Base-by-base conservation (phyloP, 1,139 yeast species). In the Taiozyma onychis region DNA sequence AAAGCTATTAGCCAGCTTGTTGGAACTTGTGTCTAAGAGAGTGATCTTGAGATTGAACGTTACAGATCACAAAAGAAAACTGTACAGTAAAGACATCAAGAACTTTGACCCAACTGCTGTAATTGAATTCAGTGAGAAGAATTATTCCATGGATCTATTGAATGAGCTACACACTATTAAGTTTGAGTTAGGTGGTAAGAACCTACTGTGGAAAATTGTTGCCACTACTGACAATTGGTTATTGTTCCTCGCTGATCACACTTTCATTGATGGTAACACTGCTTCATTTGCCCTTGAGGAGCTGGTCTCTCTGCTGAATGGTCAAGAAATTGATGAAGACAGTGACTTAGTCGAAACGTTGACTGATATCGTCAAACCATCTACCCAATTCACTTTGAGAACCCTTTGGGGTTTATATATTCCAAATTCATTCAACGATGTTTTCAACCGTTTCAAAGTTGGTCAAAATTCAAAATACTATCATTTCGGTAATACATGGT, bases 251-350 rank as follows among this genome's bases (percentile, higher is more conserved):
- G 34, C 39, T 35, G 44, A 45, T 26, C 48, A 45, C 10, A 45
- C 41, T 16, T 26, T 45, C 21, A 34, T 41, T 11, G 48, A 45
- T 34, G 48, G 48, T 16, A 45, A 30, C 14, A 45, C 41, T 16
- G 43, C 43, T 9, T 22, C 34, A 18, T 45, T 41, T 26, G 30
- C 42, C 32, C 26, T 41, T 21, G 48, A 45, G 16, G 46, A 44
- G 21, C 13, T 44, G 14, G 24, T 44, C 6, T 18, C 27, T 21
- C 3, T 44, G 4, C 16, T 44, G 37, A 44, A 44, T 21, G 35
- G 21, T 14, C 24, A 39, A 11, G 14, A 27, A 7, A 37, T 44
- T 8, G 8, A n/a, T 16, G 21, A 41, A 26, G 46, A 44, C 14
- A 32, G 18, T 37, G 43, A 37, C 28, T 6, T 14, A 3, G 30